phyloP scores from a whole-genome alignment of 140 eudicot species.

The Ambrosia hybrid region DNA sequence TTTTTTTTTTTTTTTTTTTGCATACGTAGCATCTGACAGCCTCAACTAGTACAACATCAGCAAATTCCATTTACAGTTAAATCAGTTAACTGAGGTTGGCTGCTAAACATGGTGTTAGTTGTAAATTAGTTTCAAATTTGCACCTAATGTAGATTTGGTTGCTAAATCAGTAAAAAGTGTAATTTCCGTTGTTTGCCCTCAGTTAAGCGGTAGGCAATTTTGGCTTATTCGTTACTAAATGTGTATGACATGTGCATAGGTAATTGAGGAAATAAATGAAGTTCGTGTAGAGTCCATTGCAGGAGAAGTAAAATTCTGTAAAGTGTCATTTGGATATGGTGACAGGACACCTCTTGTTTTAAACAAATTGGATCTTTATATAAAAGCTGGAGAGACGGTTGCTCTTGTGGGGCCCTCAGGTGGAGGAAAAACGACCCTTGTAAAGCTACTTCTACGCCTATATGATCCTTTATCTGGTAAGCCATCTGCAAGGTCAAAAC shows the following conservation, averaged over 20 bases:
- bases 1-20: neutral
- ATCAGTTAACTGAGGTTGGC: neutral
- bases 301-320: conserved; percentile 69
- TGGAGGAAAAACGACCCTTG: conserved; percentile 91
- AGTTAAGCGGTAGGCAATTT: conserved; percentile 1
- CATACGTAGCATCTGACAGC: neutral
- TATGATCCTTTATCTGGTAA: conserved; percentile 83
- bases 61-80: neutral
- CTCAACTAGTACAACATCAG: neutral
- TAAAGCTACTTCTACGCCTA: conserved; percentile 88
- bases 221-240: neutral
- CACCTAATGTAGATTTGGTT: neutral
- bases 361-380: conserved; percentile 62
- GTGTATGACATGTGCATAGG: conserved; percentile 37
- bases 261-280: conserved; percentile 61
- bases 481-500: conserved; percentile 16
- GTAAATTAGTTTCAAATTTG: neutral
- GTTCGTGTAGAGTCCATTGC: conserved; percentile 54
- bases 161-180: neutral
- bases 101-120: neutral
- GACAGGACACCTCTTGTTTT: conserved; percentile 56
- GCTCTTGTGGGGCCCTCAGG: conserved; percentile 98
- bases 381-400: conserved; percentile 88
- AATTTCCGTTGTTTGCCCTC: conserved; percentile 1
- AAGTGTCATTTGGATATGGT: conserved; percentile 65